A percentile compares a stretch with the other conserved stretches of the same genome.
These are phyloP conservation scores for Musa beccarii DNA, from an alignment of 176 grass and related monocot genomes.

Conservation along the genomic window DNA sequence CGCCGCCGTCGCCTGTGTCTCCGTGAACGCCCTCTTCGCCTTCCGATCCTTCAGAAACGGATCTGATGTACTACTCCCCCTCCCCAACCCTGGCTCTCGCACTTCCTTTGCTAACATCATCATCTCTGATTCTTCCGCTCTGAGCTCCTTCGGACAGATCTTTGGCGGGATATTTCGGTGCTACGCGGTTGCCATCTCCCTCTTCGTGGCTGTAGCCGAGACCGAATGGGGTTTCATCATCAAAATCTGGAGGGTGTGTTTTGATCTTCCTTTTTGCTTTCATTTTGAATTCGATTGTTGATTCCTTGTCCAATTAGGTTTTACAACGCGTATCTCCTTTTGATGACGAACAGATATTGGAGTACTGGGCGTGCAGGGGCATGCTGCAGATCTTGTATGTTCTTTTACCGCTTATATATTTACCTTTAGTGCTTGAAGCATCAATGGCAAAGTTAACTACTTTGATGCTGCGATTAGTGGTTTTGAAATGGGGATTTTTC, in stretches of 20 bases:
- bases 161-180: slow-evolving; percentile 86
- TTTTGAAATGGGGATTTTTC: not conserved
- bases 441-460: not conserved
- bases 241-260: slow-evolving; percentile 44
- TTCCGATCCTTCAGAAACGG: slow-evolving; percentile 48
- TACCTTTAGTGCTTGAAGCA: not conserved
- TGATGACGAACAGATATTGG: slow-evolving; percentile 46
- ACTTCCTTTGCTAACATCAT: not conserved
- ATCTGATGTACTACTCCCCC: slow-evolving; percentile 31
- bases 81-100: not conserved
- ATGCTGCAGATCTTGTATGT: slow-evolving; percentile 98
- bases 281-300: not conserved
- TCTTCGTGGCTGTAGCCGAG: slow-evolving; percentile 66
- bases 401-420: not conserved
- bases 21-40: slow-evolving; percentile 71
- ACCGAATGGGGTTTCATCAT: slow-evolving; percentile 79
- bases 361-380: slow-evolving; percentile 74
- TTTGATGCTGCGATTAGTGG: not conserved
- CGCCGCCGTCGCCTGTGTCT: slow-evolving; percentile 60
- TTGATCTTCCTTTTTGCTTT: not conserved
- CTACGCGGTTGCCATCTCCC: slow-evolving; percentile 64
- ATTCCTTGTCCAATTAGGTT: not conserved
- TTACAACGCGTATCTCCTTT: not conserved
- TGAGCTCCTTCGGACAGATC: slow-evolving; percentile 32
- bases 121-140: not conserved